These are phyloP conservation scores for Solanum hybrid DNA, from an alignment of 305 asterid species.

Conservation along the genomic window DNA sequence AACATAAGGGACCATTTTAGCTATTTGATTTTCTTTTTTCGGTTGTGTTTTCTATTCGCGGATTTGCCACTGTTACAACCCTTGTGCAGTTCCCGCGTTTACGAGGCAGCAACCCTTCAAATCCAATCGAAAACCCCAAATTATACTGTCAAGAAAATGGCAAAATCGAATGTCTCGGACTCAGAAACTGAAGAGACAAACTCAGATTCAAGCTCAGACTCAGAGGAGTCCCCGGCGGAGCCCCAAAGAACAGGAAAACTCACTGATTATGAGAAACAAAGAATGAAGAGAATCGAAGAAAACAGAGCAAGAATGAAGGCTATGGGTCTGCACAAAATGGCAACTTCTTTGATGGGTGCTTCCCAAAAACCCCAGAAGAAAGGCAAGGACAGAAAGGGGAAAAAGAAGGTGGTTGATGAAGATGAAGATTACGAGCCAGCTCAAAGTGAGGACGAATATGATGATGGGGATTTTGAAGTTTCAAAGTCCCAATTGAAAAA, in stretches of 20 bases:
- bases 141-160: background rate
- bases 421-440: conserved; percentile 78
- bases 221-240: conserved; percentile 12
- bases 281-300: conserved; percentile 71
- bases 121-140: background rate
- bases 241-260: conserved; percentile 10
- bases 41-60: background rate
- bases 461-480: conserved; percentile 28
- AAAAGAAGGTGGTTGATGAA: conserved; percentile 36
- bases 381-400: conserved; percentile 36
- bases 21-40: background rate
- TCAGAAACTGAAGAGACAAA: conserved; percentile 1
- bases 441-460: conserved; percentile 49
- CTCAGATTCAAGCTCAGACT: conserved; percentile 9
- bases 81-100: background rate
- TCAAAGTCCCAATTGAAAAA: conserved; percentile 30
- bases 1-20: background rate
- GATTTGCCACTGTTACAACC: background rate
- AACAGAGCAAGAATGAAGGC: conserved; percentile 76
- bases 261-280: conserved; percentile 54
- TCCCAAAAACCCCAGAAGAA: conserved; percentile 31
- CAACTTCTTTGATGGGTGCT: conserved; percentile 39
- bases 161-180: background rate
- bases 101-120: background rate
- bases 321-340: conserved; percentile 68